Conservation (phyloP, 1,139 yeast genomes). For the Protomyces lactucae-debilis region DNA sequence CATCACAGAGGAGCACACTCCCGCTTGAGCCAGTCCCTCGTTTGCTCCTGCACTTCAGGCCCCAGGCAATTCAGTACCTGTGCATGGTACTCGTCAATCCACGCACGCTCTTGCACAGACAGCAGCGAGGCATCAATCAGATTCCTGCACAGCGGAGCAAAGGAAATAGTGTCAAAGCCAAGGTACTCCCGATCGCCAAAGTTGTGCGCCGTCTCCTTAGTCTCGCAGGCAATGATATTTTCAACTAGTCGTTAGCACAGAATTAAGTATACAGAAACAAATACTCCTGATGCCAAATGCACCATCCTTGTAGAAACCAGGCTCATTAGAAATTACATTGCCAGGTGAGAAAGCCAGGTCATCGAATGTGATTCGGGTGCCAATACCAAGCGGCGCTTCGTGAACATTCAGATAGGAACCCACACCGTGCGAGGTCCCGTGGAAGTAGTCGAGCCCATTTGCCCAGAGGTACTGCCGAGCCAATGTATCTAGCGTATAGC, state of each 20-base stretch:
- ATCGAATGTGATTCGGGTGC: slow-evolving; percentile 46
- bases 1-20: slow-evolving; percentile 14
- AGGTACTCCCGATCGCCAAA: slow-evolving; percentile 57
- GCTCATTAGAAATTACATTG: slow-evolving; percentile 84
- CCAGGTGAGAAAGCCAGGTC: slow-evolving; percentile 55
- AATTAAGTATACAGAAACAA: not conserved
- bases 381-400: slow-evolving; percentile 94
- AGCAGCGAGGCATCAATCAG: slow-evolving; percentile 59
- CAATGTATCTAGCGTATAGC: slow-evolving; percentile 72
- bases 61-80: slow-evolving; percentile 56
- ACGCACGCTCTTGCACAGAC: slow-evolving; percentile 55
- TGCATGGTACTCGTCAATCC: slow-evolving; percentile 67
- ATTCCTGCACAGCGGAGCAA: slow-evolving; percentile 68
- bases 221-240: slow-evolving; percentile 62
- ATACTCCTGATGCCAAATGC: slow-evolving; percentile 76
- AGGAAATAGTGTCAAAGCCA: slow-evolving; percentile 78
- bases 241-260: slow-evolving; percentile 46
- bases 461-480: slow-evolving; percentile 91
- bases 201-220: slow-evolving; percentile 43
- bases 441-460: slow-evolving; percentile 82
- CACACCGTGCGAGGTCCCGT: slow-evolving; percentile 98
- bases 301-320: slow-evolving; percentile 91
- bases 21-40: slow-evolving; percentile 12
- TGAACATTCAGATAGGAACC: slow-evolving; percentile 91
- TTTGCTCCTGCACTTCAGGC: slow-evolving; percentile 33